Conservation (phyloP, 1,284 basidiomycete species). For the Coniferiporia weirii region DNA sequence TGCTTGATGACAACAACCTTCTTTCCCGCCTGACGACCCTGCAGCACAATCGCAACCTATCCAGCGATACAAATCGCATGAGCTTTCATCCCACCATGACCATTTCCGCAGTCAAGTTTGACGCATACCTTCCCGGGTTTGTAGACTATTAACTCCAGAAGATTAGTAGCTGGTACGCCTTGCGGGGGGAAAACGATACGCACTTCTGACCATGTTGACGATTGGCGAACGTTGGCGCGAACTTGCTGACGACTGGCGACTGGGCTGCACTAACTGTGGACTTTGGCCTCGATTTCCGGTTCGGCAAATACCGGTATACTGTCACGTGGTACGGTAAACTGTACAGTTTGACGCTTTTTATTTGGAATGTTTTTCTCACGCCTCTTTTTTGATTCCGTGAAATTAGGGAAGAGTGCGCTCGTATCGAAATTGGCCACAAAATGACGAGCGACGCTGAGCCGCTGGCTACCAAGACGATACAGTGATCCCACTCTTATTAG, state of each 20-base stretch:
- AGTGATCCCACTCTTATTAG: no score
- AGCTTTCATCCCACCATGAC: background rate
- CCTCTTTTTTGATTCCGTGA: background rate
- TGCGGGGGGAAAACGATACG: conserved; percentile 24
- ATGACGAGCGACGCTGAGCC: no score
- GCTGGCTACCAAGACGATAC: no score
- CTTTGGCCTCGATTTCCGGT: background rate
- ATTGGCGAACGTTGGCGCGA: conserved; percentile 21
- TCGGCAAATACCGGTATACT: background rate
- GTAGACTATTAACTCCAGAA: conserved; percentile 58
- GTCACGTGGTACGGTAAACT: background rate
- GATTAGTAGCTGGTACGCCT: conserved; percentile 19
- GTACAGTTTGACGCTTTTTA: background rate
- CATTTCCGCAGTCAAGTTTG: background rate
- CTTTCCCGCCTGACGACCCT: conserved; percentile 93
- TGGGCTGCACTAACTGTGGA: background rate
- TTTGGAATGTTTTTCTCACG: background rate
- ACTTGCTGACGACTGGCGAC: background rate
- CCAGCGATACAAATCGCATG: conserved; percentile 12
- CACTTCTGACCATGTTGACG: conserved; percentile 68
- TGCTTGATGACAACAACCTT: conserved; percentile 91
- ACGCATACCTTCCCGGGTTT: conserved; percentile 91
- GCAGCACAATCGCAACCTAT: conserved; percentile 90
- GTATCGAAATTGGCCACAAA: no score
- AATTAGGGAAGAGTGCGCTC: no score